Evolutionary conservation across 169 alveolate genomes (phyloP).

Genomic region (Cryptosporidium meleagridis): DNA sequence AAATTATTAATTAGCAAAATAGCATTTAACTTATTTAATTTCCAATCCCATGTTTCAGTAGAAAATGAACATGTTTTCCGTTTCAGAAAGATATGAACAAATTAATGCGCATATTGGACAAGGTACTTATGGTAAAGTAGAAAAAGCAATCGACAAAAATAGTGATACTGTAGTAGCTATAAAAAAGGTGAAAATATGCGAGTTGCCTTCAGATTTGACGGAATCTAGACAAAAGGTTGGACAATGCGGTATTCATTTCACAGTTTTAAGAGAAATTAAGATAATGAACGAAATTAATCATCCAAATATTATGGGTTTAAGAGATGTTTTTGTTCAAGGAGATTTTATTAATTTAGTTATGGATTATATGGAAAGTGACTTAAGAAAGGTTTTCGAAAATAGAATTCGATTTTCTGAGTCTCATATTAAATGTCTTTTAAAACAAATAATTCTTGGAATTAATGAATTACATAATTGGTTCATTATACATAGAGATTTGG

Average conservation of each 20-base stretch:
- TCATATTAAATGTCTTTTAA: conserved; percentile 89
- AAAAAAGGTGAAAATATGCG: conserved; percentile 88
- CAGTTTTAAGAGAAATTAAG: conserved; percentile 92
- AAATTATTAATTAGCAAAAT: not conserved
- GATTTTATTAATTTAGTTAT: conserved; percentile 89
- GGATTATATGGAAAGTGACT: conserved; percentile 97
- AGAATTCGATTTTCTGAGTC: conserved; percentile 91
- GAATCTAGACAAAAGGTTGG: conserved; percentile 78
- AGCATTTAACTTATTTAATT: not conserved
- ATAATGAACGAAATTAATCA: conserved; percentile 90
- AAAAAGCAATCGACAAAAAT: conserved; percentile 90
- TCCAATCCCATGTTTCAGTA: not conserved
- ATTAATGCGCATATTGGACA: conserved; percentile 92
- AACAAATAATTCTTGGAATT: conserved; percentile 84
- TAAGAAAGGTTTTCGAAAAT: conserved; percentile 91
- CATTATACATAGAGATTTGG: conserved; percentile 87
- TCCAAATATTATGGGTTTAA: conserved; percentile 88
- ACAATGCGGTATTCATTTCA: conserved; percentile 90
- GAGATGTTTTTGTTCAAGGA: conserved; percentile 89
- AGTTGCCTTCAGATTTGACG: conserved; percentile 19
- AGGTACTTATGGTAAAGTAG: conserved; percentile 97
- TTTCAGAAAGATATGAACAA: conserved; percentile 77
- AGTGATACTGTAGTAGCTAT: conserved; percentile 91
- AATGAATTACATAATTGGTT: conserved; percentile 81
- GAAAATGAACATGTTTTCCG: not conserved